Conservation (phyloP, 176 grass and related monocot species). For the Cenchrus fungigraminus region DNA sequence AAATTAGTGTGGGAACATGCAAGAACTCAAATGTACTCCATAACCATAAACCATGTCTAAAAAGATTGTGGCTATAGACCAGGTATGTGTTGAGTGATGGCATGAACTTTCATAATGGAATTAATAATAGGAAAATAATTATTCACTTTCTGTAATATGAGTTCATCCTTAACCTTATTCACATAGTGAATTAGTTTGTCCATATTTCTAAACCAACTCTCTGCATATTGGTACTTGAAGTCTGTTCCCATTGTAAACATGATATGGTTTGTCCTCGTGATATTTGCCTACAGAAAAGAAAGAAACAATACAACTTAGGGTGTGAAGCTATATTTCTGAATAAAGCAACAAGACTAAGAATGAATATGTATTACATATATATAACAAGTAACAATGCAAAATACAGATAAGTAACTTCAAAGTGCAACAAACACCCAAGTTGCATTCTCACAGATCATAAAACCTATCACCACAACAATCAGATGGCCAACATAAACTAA, state of each 20-base stretch:
- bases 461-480: neutral
- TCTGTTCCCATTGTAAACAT: slow-evolving; percentile 99
- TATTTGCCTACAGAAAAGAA: slow-evolving; percentile 72
- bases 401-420: slow-evolving; percentile 20
- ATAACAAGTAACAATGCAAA: neutral
- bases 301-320: slow-evolving; percentile 34
- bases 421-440: slow-evolving; percentile 13
- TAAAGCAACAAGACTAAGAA: slow-evolving; percentile 24
- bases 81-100: neutral
- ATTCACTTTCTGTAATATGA: neutral
- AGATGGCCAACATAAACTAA: slow-evolving; percentile 24
- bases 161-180: slow-evolving; percentile 74
- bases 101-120: slow-evolving; percentile 7
- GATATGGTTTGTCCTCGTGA: slow-evolving; percentile 95
- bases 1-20: slow-evolving; percentile 12
- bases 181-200: slow-evolving; percentile 98
- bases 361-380: neutral
- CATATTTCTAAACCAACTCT: slow-evolving; percentile 94
- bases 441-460: slow-evolving; percentile 1
- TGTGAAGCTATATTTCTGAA: slow-evolving; percentile 20
- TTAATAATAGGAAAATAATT: slow-evolving; percentile 4
- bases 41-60: slow-evolving; percentile 26
- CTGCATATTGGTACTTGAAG: slow-evolving; percentile 99
- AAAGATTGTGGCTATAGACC: slow-evolving; percentile 20
- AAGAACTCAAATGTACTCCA: slow-evolving; percentile 22